Evolutionary conservation across 495 filamentous ascomycete species (phyloP).

Genomic region (Talaromyces ruber): DNA sequence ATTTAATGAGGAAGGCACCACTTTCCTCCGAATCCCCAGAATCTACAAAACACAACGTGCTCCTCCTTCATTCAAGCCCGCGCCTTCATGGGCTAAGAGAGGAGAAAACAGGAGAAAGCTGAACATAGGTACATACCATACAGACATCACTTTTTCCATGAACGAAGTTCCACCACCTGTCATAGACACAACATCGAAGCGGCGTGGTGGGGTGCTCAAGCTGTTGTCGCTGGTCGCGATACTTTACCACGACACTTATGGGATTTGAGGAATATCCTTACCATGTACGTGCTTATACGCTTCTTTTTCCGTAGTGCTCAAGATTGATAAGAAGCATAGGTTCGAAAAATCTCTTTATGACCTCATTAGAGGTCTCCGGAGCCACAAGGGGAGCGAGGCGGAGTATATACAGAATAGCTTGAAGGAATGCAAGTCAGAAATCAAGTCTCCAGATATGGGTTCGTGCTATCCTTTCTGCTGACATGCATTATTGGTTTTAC

Average conservation of each 20-base stretch:
- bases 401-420: constrained; percentile 87
- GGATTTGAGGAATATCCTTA: background rate
- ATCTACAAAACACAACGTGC: background rate
- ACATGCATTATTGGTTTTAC: background rate
- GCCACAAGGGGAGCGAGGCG: constrained; percentile 86
- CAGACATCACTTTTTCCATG: background rate
- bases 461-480: constrained; percentile 6
- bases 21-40: background rate
- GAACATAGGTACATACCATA: background rate
- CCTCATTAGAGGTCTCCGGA: constrained; percentile 91
- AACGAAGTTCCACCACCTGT: background rate
- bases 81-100: background rate
- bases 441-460: constrained; percentile 89
- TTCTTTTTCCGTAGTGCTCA: too few species aligned
- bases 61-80: background rate
- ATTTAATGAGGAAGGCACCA: background rate
- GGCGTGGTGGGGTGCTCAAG: background rate
- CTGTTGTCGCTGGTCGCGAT: background rate
- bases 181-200: background rate
- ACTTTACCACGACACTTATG: background rate
- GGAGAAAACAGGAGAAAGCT: background rate
- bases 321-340: constrained; percentile 18
- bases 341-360: constrained; percentile 99
- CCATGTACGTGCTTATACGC: background rate
- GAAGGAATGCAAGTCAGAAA: constrained; percentile 89